Conservation (phyloP, 169 alveolate genomes). For the Eimeria brunetti region DNA sequence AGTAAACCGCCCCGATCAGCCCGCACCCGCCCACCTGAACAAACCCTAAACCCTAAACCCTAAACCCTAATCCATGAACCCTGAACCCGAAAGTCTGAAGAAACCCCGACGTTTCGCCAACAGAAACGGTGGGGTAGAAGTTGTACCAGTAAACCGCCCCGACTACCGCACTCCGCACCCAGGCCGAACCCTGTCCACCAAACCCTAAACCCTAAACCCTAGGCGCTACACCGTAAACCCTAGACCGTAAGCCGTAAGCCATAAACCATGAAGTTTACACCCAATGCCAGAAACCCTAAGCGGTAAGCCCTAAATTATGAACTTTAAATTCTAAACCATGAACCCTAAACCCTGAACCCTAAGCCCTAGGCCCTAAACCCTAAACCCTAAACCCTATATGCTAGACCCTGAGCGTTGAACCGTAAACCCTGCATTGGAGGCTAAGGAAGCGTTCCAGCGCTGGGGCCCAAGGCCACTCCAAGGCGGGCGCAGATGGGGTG, state of each 20-base stretch:
- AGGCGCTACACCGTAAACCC: not conserved
- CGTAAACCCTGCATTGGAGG: too few species aligned
- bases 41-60: conserved; percentile 39
- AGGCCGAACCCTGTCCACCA: too few species aligned
- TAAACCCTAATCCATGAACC: not conserved
- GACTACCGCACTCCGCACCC: not conserved
- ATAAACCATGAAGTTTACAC: too few species aligned
- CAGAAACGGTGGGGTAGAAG: conserved; percentile 53
- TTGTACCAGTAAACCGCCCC: conserved; percentile 76
- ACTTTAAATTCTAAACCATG: too few species aligned
- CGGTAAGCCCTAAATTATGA: too few species aligned
- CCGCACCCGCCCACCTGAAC: conserved; percentile 65
- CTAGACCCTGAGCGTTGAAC: too few species aligned
- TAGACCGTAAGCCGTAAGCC: too few species aligned
- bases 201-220: conserved; percentile 72
- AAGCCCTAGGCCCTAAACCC: not conserved
- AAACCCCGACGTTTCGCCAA: not conserved
- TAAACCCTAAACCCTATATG: too few species aligned
- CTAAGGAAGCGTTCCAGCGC: too few species aligned
- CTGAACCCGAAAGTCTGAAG: not conserved
- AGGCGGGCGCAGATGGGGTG: too few species aligned
- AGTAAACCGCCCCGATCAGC: conserved; percentile 59
- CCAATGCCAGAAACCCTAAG: too few species aligned
- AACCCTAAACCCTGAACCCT: conserved; percentile 5
- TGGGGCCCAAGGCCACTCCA: not conserved